Evolutionary conservation across 1,284 basidiomycete species (phyloP).

Genomic region (Tilletia setariae): DNA sequence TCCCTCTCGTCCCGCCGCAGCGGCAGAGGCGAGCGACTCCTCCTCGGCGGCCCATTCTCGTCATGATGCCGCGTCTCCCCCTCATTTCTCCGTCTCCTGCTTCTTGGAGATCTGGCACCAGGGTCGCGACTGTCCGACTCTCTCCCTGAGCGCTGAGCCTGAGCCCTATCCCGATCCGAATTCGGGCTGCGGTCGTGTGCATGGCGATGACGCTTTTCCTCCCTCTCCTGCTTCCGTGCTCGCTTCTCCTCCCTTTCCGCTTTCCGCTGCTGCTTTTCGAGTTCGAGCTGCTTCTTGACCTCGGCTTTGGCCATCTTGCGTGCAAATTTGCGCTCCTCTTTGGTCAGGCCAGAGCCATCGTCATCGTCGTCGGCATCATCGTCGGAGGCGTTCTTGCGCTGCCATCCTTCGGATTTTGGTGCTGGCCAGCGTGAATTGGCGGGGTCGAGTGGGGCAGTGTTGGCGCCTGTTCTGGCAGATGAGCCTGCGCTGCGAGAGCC

Average conservation of each 20-base stretch:
- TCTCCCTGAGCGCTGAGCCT: neutral
- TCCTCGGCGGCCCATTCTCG: neutral
- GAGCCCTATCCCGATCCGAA: neutral
- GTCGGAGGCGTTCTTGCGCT: neutral
- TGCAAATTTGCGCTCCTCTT: constrained; percentile 36
- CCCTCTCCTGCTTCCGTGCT: constrained; percentile 11
- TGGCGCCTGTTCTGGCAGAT: constrained; percentile 29
- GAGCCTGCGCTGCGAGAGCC: neutral
- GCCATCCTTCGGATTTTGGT: neutral
- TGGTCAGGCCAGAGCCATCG: constrained; percentile 24
- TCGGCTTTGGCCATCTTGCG: constrained; percentile 31
- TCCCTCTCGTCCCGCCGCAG: neutral
- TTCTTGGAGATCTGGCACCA: too few relatives aligned
- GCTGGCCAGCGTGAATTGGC: constrained; percentile 21
- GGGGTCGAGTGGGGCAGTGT: constrained; percentile 25
- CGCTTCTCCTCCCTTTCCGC: constrained; percentile 19
- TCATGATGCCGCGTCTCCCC: neutral
- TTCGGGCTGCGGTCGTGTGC: neutral
- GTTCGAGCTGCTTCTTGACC: constrained; percentile 20
- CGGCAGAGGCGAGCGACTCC: neutral
- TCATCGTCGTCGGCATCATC: constrained; percentile 17
- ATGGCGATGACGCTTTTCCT: constrained; percentile 16
- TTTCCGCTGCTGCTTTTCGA: constrained; percentile 19
- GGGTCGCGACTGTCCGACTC: too few relatives aligned
- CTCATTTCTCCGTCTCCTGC: neutral